phyloP scores from a whole-genome alignment of 1,284 basidiomycete genomes.

The Marasmius sp. region DNA sequence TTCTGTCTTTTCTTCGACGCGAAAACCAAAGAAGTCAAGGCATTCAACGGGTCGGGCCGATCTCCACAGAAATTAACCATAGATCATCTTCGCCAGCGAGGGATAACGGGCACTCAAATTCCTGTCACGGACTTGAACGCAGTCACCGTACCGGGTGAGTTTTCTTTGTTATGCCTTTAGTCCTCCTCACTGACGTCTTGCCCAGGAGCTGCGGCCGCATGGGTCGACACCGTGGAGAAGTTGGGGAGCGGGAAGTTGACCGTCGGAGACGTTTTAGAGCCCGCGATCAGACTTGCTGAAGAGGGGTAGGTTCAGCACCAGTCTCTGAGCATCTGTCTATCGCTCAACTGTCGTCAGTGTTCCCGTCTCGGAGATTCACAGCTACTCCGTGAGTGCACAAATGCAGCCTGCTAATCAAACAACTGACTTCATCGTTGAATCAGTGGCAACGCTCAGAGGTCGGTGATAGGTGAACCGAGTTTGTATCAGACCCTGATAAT shows the following conservation, averaged over 20 bases:
- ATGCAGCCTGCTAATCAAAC: not conserved
- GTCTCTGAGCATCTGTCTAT: not conserved
- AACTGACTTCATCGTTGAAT: constrained; percentile 5
- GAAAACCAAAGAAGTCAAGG: constrained; percentile 76
- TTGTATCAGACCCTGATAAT: not conserved
- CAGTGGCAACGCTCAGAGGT: constrained; percentile 79
- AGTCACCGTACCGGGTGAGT: constrained; percentile 85
- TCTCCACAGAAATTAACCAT: constrained; percentile 81
- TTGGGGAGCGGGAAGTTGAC: constrained; percentile 85
- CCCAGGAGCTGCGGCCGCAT: constrained; percentile 86
- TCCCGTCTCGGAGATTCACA: constrained; percentile 80
- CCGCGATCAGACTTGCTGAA: constrained; percentile 83
- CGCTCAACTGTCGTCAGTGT: constrained; percentile 41
- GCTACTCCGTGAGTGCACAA: constrained; percentile 45
- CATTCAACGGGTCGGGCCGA: constrained; percentile 84
- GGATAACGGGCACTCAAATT: constrained; percentile 67
- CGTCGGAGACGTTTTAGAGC: constrained; percentile 82
- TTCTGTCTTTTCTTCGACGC: constrained; percentile 93
- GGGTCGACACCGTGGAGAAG: constrained; percentile 84
- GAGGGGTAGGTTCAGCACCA: constrained; percentile 61
- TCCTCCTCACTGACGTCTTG: not conserved
- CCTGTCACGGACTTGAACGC: constrained; percentile 79
- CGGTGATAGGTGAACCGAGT: not conserved
- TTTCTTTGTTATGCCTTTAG: not conserved
- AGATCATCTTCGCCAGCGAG: constrained; percentile 70